Evolutionary conservation across 257 asterid species (phyloP).

Genomic region (Parsonsia alboflavescens): DNA sequence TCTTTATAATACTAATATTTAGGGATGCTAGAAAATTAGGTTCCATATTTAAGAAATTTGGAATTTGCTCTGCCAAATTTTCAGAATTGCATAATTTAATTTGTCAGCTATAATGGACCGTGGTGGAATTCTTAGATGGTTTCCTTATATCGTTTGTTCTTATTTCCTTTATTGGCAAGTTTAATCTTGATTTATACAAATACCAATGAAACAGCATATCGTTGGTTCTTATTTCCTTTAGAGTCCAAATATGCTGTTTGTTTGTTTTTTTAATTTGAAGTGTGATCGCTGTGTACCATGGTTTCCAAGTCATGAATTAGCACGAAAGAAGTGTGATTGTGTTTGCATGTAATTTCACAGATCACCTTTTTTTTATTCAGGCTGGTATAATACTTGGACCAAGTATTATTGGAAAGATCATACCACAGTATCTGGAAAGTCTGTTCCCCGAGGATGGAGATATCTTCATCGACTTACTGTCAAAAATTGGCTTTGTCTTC

Average conservation of each 20-base stretch:
- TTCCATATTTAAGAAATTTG: neutral
- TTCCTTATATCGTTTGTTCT: neutral
- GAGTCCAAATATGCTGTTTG: too few species aligned
- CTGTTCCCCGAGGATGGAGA: slow-evolving; percentile 59
- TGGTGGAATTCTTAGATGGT: neutral
- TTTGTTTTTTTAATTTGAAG: too few species aligned
- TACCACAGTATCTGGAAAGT: neutral
- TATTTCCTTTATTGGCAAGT: neutral
- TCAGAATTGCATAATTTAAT: neutral
- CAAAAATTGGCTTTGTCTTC: slow-evolving; percentile 69
- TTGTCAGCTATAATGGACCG: neutral
- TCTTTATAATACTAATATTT: neutral
- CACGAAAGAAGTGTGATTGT: neutral
- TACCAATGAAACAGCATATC: too few species aligned
- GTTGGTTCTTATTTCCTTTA: too few species aligned
- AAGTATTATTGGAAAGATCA: slow-evolving; percentile 42
- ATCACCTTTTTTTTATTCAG: slow-evolving; percentile 26
- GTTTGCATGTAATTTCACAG: neutral
- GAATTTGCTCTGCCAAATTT: neutral
- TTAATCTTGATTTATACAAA: neutral
- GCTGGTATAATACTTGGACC: slow-evolving; percentile 85
- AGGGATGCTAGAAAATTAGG: neutral
- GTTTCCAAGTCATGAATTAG: neutral
- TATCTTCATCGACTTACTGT: slow-evolving; percentile 45
- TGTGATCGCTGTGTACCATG: neutral